Evolutionary conservation across 805 yeast species (phyloP).

Genomic region (Monosporozyma siamensis): DNA sequence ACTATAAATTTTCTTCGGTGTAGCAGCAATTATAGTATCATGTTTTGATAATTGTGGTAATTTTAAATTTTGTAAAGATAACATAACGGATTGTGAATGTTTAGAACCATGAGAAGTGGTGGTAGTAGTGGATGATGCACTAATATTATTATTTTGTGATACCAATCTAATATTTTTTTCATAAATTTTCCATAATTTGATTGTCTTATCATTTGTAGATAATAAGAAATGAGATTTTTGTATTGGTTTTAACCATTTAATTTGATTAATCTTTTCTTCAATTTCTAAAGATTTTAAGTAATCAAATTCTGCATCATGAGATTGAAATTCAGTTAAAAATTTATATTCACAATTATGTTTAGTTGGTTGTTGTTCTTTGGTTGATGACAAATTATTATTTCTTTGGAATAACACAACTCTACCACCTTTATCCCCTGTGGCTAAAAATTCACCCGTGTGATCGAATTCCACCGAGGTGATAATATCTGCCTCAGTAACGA

Average conservation of each 20-base stretch:
- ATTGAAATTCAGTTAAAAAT: slow-evolving; percentile 93
- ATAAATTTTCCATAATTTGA: slow-evolving; percentile 92
- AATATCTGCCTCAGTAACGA: slow-evolving; percentile 93
- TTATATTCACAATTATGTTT: slow-evolving; percentile 75
- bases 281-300: slow-evolving; percentile 91
- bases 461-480: slow-evolving; percentile 96
- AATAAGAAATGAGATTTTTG: slow-evolving; percentile 85
- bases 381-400: slow-evolving; percentile 29
- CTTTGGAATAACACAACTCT: slow-evolving; percentile 93
- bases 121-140: background rate
- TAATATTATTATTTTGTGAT: slow-evolving; percentile 62
- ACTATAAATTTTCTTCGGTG: slow-evolving; percentile 82
- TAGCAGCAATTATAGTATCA: slow-evolving; percentile 90
- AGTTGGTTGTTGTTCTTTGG: slow-evolving; percentile 31
- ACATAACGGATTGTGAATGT: slow-evolving; percentile 20
- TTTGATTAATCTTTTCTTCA: slow-evolving; percentile 95
- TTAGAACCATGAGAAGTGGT: slow-evolving; percentile 13
- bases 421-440: slow-evolving; percentile 98
- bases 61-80: slow-evolving; percentile 42
- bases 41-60: slow-evolving; percentile 88
- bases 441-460: slow-evolving; percentile 86
- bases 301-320: slow-evolving; percentile 98
- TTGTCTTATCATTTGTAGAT: slow-evolving; percentile 95
- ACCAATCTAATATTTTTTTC: slow-evolving; percentile 89
- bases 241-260: slow-evolving; percentile 83